Conservation (phyloP, 768 basidiomycete genomes). For the Leccinum aurantiacum region DNA sequence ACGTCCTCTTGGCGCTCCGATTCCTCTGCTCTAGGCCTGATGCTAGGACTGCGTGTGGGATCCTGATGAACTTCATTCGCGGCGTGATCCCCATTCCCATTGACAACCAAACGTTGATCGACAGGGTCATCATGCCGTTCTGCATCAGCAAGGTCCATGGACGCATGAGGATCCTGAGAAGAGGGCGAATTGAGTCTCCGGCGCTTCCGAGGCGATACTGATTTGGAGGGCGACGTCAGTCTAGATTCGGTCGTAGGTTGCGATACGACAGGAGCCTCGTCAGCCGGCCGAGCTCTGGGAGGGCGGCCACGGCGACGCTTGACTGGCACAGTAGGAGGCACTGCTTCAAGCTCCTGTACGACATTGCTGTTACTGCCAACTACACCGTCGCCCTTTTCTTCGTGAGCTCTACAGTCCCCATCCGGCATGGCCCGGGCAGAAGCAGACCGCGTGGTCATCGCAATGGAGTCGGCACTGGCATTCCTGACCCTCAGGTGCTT, state of each 20-base stretch:
- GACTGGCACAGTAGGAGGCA: slow-evolving; percentile 5
- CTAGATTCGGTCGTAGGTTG: slow-evolving; percentile 8
- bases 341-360: slow-evolving; percentile 8
- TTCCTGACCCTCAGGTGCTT: slow-evolving; percentile 20
- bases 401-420: slow-evolving; percentile 8
- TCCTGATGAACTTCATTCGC: slow-evolving; percentile 18
- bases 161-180: slow-evolving; percentile 21
- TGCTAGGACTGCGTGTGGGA: slow-evolving; percentile 1
- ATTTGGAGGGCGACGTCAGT: slow-evolving; percentile 17
- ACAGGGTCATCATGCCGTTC: slow-evolving; percentile 7
- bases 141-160: slow-evolving; percentile 5
- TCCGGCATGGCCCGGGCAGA: slow-evolving; percentile 21
- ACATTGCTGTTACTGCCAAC: slow-evolving; percentile 5
- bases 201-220: slow-evolving; percentile 42
- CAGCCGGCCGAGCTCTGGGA: slow-evolving; percentile 25
- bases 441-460: slow-evolving; percentile 18
- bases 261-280: background rate
- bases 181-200: slow-evolving; percentile 41
- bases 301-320: slow-evolving; percentile 39
- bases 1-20: slow-evolving; percentile 1
- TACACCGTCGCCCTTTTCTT: slow-evolving; percentile 10
- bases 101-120: slow-evolving; percentile 10
- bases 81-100: slow-evolving; percentile 24
- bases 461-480: slow-evolving; percentile 14
- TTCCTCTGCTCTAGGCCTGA: slow-evolving; percentile 3